Evolutionary conservation across 2,329 filamentous ascomycete species (phyloP), one percentile per base, ranked within the genome.

Genomic region (Talaromyces sp.): DNA sequence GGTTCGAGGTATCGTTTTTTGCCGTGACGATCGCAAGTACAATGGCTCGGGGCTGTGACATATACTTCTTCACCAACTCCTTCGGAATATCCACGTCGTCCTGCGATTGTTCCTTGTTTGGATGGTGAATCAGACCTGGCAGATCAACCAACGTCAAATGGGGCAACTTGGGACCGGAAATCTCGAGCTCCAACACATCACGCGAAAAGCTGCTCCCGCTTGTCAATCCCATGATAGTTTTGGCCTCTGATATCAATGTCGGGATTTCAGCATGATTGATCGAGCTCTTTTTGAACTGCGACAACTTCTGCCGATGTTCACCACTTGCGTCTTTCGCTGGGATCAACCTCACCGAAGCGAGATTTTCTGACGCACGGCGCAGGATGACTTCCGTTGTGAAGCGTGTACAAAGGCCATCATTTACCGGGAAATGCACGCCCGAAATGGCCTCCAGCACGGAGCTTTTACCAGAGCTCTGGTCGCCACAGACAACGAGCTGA

Each of bases 401-500:
- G 19, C 85, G 77, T 0, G 85, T 88, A 65, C 85, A 88, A 1
- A 85, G 78, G 53, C 80, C 83, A 56, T 83, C 83, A 62, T 84
- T 83, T 59, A 81, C 76, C 0, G 85, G 85, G 53, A 88, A 88
- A 0, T 79, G 79, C 1, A 89, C 81, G 10, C 81, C 79, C 0
- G 85, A 84, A 53, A 89, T 83, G 0, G 85, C 86, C 63, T 88
- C 83, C 0, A 88, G 78, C 0, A 88, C 83, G 0, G 84, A 87
- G n/a, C 81, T 85, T 67, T 88, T 88, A 2, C 85, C 85, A 0
- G 81, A 80, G 0, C 81, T 85, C 59, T 85, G 83, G 58, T 85
- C 81, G 4, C 86, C 85, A 29, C 83, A 82, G 4, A 87, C 84
- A 3, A 87, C 79, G 41, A 85, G 76, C 64, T 84, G 80, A 1